Evolutionary conservation across 768 basidiomycete species (phyloP), one percentile per base, ranked within the genome.

Genomic region (Thelephora aurantiotincta): DNA sequence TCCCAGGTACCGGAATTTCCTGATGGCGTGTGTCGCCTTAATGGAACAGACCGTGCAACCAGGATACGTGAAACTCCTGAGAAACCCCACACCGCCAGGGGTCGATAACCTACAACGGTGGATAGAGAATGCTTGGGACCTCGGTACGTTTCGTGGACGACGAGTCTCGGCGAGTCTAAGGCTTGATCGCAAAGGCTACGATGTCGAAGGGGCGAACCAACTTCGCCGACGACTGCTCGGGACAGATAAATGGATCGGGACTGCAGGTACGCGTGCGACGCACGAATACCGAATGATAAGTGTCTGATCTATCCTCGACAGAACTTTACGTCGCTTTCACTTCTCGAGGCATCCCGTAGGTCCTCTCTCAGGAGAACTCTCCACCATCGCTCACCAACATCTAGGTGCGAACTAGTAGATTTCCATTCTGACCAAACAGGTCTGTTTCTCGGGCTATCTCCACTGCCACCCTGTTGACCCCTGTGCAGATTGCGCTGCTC

Each of bases 41-140:
- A 78, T 85, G 72, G 72, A 69, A 44, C 88, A 91, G 57, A 61
- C 62, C 46, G 48, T 60, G 11, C 82, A 85, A 57, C 72, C 74
- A 1, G 48, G 71, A 48, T 91, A 90, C 60, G 73, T 72, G 48
- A 63, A 73, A 1, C 63, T 80, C 14, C 66, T 90, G 2, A 74
- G 78, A 45, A 52, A 63, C n/a, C 73, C 75, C 3, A 63, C 64
- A 9, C 63, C 73, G 1, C 91, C 90, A 1, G 69, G 87, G 16
- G 70, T 94, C 14, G 67, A 78, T 14, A 80, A 84, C 55, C 57
- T 93, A 30, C 91, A 94, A 56, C 57, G 50, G 6, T 82, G 81
- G 79, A 78, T 96, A 41, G 84, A 94, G 59, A 67, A 71, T 48
- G 90, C 90, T 2, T 96, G 91, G 91, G 62, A 66, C 34, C 65